These are phyloP conservation scores for Nemania bipapillata DNA, from an alignment of 2,329 filamentous ascomycete species.

Conservation along the genomic window DNA sequence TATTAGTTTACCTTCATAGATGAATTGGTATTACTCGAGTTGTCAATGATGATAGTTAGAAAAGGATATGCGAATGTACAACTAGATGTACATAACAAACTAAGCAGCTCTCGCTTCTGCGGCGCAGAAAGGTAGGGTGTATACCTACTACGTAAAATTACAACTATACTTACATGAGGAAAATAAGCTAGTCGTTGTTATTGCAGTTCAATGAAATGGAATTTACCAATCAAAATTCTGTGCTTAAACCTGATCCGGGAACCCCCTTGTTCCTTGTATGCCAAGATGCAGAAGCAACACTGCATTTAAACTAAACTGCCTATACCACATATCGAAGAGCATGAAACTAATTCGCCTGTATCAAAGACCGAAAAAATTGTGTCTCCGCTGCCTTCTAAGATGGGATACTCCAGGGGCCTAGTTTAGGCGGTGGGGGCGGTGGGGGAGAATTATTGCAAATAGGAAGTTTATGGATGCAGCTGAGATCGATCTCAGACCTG, in stretches of 20 bases:
- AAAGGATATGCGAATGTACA: too few species aligned
- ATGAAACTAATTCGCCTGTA: neutral
- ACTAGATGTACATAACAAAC: too few species aligned
- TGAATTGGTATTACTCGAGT: conserved; percentile 8
- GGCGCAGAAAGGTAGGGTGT: neutral
- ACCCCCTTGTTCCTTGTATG: conserved; percentile 3
- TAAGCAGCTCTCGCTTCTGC: conserved; percentile 17
- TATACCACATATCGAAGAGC: neutral
- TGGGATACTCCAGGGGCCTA: conserved; percentile 6
- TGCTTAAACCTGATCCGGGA: conserved; percentile 15
- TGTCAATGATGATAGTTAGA: conserved; percentile 7
- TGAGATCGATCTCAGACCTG: conserved; percentile 34
- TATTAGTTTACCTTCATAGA: conserved; percentile 14
- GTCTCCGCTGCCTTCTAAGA: conserved; percentile 5
- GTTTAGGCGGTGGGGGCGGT: conserved; percentile 20
- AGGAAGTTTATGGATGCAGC: conserved; percentile 17
- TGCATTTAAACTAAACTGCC: neutral
- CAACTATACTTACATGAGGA: neutral
- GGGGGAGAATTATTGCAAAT: conserved; percentile 30
- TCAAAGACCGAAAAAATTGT: conserved; percentile 3
- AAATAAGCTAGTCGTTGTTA: conserved; percentile 7
- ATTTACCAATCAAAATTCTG: conserved; percentile 24
- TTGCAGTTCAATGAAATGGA: conserved; percentile 12
- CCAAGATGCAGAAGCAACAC: conserved; percentile 25
- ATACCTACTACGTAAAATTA: conserved; percentile 2